Evolutionary conservation across 202 grass and related monocot genomes (phyloP).

Genomic region (Setaria italica): DNA sequence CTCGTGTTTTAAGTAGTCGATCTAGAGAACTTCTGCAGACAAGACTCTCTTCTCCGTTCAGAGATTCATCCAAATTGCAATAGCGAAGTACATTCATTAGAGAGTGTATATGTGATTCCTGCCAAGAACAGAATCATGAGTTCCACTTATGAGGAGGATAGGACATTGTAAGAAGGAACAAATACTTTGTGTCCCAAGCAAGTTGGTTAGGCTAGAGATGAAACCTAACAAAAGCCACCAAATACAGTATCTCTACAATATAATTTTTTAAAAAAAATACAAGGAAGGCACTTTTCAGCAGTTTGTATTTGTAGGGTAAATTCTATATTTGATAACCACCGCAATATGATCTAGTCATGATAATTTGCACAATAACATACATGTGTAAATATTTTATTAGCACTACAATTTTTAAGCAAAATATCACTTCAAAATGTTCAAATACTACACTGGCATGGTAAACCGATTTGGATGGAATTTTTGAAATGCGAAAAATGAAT

Average conservation of each 20-base stretch:
- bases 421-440: constrained; percentile 3
- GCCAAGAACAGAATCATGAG: constrained; percentile 48
- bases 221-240: not conserved
- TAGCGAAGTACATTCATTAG: constrained; percentile 95
- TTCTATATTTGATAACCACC: not conserved
- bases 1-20: constrained; percentile 67
- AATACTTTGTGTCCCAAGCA: not conserved
- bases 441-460: constrained; percentile 11
- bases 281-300: not conserved
- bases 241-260: not conserved
- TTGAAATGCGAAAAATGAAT: not conserved
- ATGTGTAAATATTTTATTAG: not conserved
- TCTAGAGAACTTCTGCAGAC: constrained; percentile 71
- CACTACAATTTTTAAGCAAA: constrained; percentile 2
- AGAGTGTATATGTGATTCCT: constrained; percentile 99
- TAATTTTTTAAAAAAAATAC: not conserved
- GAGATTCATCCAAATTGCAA: constrained; percentile 81
- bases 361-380: not conserved
- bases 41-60: constrained; percentile 85
- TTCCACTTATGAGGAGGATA: constrained; percentile 36
- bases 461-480: not conserved
- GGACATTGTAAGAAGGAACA: constrained; percentile 27
- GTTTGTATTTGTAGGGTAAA: not conserved
- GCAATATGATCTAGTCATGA: not conserved
- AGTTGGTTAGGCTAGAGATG: not conserved